Base-by-base conservation (phyloP, 805 yeast genomes). In the Wickerhamomyces chambardii region DNA sequence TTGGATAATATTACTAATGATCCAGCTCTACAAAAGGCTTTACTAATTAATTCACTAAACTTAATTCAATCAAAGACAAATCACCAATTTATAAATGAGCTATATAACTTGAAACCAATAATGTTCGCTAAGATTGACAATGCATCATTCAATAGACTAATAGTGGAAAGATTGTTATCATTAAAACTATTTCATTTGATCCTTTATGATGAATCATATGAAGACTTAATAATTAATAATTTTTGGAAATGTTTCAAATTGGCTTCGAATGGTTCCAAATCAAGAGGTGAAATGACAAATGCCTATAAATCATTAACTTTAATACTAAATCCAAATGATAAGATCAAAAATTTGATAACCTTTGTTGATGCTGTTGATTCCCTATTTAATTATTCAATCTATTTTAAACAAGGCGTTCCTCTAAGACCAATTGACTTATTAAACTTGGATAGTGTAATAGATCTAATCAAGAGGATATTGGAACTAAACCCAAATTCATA, bases 401-500 rank as follows among this genome's bases (percentile, higher is more conserved):
- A 48, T 18, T 35, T 61, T 30, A 57, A 59, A 4, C 50, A 51
- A 36, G 59, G 56, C 8, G 40, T 46, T n/a, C 59, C 65, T 2
- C 55, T 62, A 16, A 58, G 61, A 29, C 75, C 76, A 4, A 36
- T 44, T 2, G 59, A 61, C 31, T 41, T 70, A 3, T 29, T 67
- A 11, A 52, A 50, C 9, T 49, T 53, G 28, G 42, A 45, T 3
- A 48, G 63, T 14, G 62, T 68, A 2, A 42, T 61, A 21, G 54
- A 50, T 2, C 40, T 75, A 22, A 55, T 71, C 0, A 56, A 67
- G 8, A 48, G 57, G 17, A 53, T 74, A 3, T 50, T 80, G 14
- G 84, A 77, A 41, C 59, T 73, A 29, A 79, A 80, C 47, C 63
- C 68, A 1, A 55, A 57, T 11, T 61, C 78, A 3, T 78, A 77